Evolutionary conservation across 2,329 filamentous ascomycete genomes (phyloP).

Genomic region (Colletotrichum sp.): DNA sequence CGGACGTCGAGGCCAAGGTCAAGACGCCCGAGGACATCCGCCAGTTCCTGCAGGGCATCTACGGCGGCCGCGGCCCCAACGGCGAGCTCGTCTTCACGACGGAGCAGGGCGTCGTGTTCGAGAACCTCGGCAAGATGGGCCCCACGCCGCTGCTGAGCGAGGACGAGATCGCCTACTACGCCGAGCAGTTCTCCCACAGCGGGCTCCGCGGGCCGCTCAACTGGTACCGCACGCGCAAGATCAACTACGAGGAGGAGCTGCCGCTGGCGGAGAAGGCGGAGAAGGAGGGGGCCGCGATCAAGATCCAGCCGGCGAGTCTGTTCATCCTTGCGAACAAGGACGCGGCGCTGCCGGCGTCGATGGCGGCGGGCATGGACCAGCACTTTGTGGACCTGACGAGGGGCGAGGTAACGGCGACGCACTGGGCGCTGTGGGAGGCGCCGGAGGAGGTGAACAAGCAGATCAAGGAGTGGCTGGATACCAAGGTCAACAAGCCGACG

Average conservation of each 20-base stretch:
- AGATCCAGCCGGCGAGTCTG: conserved; percentile 68
- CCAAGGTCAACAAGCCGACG: conserved; percentile 12
- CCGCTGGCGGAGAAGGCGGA: conserved; percentile 60
- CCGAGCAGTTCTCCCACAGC: conserved; percentile 70
- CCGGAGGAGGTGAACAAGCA: conserved; percentile 72
- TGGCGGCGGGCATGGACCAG: conserved; percentile 75
- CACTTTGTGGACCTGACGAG: conserved; percentile 69
- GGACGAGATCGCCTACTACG: conserved; percentile 81
- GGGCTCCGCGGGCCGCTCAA: conserved; percentile 82
- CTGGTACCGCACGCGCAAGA: conserved; percentile 80
- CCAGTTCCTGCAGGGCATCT: conserved; percentile 74
- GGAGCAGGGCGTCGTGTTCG: conserved; percentile 66
- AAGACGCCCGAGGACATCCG: conserved; percentile 67
- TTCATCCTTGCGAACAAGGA: conserved; percentile 79
- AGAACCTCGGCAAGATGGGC: conserved; percentile 63
- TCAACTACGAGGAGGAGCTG: conserved; percentile 80
- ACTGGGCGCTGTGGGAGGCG: conserved; percentile 85
- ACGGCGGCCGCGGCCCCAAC: conserved; percentile 65
- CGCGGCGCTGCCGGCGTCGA: conserved; percentile 70
- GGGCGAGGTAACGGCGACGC: conserved; percentile 69
- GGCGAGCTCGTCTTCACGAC: conserved; percentile 64
- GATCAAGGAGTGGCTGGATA: conserved; percentile 71
- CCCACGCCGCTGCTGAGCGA: conserved; percentile 64
- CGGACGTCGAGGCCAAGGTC: conserved; percentile 65
- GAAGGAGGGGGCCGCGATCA: conserved; percentile 30